These are phyloP conservation scores for Saposhnikovia divaricata DNA, from an alignment of 129 eudicot genomes.

Conservation along the genomic window DNA sequence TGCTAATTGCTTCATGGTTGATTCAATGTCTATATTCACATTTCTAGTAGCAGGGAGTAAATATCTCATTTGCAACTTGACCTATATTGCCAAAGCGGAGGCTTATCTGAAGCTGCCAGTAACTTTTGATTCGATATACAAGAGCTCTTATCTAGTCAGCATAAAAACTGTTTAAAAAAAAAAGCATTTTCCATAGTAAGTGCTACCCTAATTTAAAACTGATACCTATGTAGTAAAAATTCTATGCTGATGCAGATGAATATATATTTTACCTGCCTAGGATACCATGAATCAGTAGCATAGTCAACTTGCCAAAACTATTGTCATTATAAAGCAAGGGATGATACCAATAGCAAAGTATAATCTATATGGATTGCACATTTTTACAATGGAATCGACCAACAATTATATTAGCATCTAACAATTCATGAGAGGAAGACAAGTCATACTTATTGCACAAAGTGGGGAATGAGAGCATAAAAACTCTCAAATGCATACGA, in stretches of 20 bases:
- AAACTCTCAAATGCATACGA: not conserved
- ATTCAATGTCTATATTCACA: too few species aligned
- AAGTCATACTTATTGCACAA: not conserved
- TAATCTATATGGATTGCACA: not conserved
- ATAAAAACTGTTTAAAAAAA: not conserved
- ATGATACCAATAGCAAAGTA: too few species aligned
- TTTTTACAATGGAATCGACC: not conserved
- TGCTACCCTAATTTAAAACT: too few species aligned
- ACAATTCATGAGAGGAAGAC: not conserved
- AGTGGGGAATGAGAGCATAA: not conserved
- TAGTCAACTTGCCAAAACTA: not conserved
- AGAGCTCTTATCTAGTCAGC: not conserved
- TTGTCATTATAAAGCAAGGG: not conserved
- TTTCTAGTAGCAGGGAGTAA: too few species aligned
- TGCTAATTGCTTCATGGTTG: too few species aligned
- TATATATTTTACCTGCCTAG: too few species aligned
- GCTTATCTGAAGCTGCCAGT: not conserved
- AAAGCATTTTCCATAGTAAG: too few species aligned
- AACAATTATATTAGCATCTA: not conserved
- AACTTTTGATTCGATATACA: not conserved
- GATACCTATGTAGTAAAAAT: too few species aligned
- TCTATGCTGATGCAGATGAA: not conserved
- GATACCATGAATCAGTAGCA: too few species aligned
- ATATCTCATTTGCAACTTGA: not conserved
- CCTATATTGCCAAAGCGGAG: not conserved